phyloP scores from a whole-genome alignment of 371 early-diverging fungal species.

The Mucor velutinosus region DNA sequence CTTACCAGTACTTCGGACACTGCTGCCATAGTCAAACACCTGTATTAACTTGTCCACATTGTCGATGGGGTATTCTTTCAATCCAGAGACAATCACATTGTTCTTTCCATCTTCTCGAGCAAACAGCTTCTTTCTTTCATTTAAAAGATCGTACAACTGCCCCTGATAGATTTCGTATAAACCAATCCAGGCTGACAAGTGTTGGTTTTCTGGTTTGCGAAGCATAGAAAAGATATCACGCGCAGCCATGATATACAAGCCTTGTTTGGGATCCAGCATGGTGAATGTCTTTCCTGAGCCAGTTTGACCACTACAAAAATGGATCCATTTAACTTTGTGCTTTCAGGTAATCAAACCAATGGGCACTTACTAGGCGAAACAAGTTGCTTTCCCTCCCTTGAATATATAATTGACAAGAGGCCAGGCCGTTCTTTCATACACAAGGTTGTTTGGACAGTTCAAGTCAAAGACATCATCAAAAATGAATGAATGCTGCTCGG shows the following conservation, averaged over 20 bases:
- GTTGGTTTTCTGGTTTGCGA: constrained; percentile 71
- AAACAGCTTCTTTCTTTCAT: constrained; percentile 87
- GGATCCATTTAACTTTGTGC: neutral
- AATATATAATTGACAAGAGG: constrained; percentile 93
- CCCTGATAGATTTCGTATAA: constrained; percentile 98
- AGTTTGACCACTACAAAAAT: constrained; percentile 84
- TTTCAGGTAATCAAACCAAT: neutral
- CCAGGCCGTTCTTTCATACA: constrained; percentile 84
- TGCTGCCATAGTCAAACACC: constrained; percentile 92
- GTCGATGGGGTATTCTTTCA: constrained; percentile 84
- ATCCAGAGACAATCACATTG: constrained; percentile 87
- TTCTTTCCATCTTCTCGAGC: constrained; percentile 96
- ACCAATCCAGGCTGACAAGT: constrained; percentile 81
- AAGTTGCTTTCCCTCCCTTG: constrained; percentile 93
- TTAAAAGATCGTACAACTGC: constrained; percentile 92
- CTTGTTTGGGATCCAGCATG: constrained; percentile 88
- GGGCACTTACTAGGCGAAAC: constrained; percentile 88
- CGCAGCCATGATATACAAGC: constrained; percentile 92
- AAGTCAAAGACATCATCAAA: constrained; percentile 96
- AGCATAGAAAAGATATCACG: constrained; percentile 85
- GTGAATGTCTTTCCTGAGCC: constrained; percentile 98
- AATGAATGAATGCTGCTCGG: constrained; percentile 88
- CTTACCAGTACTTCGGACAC: constrained; percentile 85
- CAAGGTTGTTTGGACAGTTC: constrained; percentile 77
- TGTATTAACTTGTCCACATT: constrained; percentile 86